A percentile compares a stretch with the other conserved stretches of the same genome.
These are phyloP conservation scores for Colletotrichum abscissum DNA, from an alignment of 2,329 filamentous ascomycete species.

Conservation along the genomic window DNA sequence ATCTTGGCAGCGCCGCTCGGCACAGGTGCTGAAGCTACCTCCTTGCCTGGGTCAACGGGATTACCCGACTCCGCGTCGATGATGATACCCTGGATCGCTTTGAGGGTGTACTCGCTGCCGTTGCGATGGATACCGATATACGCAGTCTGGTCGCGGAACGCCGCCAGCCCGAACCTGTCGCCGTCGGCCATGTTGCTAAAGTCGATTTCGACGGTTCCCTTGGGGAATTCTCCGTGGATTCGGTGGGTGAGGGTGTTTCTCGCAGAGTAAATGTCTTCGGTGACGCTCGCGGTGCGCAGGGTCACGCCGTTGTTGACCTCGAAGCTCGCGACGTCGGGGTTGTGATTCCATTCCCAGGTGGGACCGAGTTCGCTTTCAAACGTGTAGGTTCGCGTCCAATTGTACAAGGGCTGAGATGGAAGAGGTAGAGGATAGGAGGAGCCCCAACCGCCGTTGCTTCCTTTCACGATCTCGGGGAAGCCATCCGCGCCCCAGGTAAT, in stretches of 20 bases:
- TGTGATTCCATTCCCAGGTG: slow-evolving; percentile 73
- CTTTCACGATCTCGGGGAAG: slow-evolving; percentile 57
- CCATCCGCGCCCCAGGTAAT: slow-evolving; percentile 63
- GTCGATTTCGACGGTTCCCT: slow-evolving; percentile 62
- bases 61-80: slow-evolving; percentile 46
- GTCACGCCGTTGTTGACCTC: slow-evolving; percentile 56
- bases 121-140: slow-evolving; percentile 62
- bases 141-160: slow-evolving; percentile 64
- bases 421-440: slow-evolving; percentile 53
- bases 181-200: slow-evolving; percentile 60
- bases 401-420: slow-evolving; percentile 33
- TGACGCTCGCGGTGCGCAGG: slow-evolving; percentile 62
- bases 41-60: slow-evolving; percentile 35
- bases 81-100: slow-evolving; percentile 50
- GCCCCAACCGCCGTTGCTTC: slow-evolving; percentile 59
- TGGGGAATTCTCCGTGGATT: slow-evolving; percentile 56
- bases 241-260: slow-evolving; percentile 61
- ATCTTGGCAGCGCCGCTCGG: slow-evolving; percentile 36
- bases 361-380: slow-evolving; percentile 55
- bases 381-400: slow-evolving; percentile 52
- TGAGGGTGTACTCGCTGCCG: slow-evolving; percentile 42
- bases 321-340: slow-evolving; percentile 63
- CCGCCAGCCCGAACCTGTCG: slow-evolving; percentile 62
- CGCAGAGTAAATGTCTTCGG: slow-evolving; percentile 59
- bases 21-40: slow-evolving; percentile 38